Evolutionary conservation across 345 rosid genomes (phyloP).

Genomic region (Eucalyptus curtisii): DNA sequence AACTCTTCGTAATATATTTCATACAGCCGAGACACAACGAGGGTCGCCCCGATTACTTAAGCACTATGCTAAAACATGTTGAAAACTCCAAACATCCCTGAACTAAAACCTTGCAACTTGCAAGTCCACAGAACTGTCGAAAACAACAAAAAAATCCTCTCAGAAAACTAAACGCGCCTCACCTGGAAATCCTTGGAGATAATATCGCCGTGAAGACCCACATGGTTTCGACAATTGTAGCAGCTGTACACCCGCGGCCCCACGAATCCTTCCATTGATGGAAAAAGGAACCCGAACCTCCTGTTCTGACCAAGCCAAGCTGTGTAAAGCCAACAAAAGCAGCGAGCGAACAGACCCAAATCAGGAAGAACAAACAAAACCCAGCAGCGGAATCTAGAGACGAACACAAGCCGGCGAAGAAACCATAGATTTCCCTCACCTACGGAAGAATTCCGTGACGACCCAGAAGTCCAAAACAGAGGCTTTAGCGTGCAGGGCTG

Average conservation of each 20-base stretch:
- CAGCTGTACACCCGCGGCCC: slow-evolving; percentile 81
- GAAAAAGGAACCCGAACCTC: background rate
- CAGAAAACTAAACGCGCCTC: slow-evolving; percentile 9
- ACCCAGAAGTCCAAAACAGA: background rate
- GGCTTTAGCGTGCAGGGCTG: background rate
- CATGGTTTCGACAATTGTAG: slow-evolving; percentile 65
- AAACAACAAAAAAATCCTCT: background rate
- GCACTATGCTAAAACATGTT: background rate
- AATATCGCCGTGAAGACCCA: slow-evolving; percentile 77
- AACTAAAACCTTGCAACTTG: background rate
- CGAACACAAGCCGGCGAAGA: background rate
- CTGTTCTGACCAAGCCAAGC: background rate
- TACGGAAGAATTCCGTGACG: background rate
- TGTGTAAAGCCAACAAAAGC: background rate
- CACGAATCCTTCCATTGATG: slow-evolving; percentile 44
- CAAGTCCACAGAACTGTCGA: background rate
- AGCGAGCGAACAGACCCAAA: background rate
- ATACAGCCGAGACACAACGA: background rate
- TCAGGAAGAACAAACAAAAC: background rate
- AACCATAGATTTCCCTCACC: background rate
- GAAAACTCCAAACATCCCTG: background rate
- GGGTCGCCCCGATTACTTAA: background rate
- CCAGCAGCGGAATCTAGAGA: background rate
- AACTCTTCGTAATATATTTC: background rate
- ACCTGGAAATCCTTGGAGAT: slow-evolving; percentile 95